Base-by-base conservation (phyloP, 1,284 basidiomycete species). In the Puccinia hordei region DNA sequence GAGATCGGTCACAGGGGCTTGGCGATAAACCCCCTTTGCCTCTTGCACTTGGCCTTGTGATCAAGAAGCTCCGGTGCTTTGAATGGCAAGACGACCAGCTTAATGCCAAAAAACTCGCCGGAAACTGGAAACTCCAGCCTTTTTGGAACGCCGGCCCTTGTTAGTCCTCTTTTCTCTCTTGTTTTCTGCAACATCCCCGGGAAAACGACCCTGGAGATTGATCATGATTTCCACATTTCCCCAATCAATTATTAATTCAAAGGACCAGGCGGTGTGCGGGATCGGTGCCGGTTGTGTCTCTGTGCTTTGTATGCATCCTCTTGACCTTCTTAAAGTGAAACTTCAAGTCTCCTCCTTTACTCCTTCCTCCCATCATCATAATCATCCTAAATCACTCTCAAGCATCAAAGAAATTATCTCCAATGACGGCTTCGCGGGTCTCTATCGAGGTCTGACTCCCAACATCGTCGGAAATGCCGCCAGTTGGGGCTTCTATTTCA, bases 401-500 rank as follows among this genome's bases (percentile, higher is more conserved):
- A 90, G 93, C 0, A 86, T 98, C 81, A 88, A 88, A 53, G 90
- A 90, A 81, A 95, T 98, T 66, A 90, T 93, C 46, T 87, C 87
- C 44, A 87, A 88, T 51, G 90, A 94, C 82, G 95, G 96, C 9
- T 92, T 90, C 90, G 89, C 87, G 82, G 96, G 95, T 0, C 88
- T 99, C 72, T 98, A 98, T 86, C 90, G 96, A 81, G 96, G 96
- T 15, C 87, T 99, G 38, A 90, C 90, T 2, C 91, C 95, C 1
- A 99, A 99, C 85, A 89, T 98, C 63, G 93, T 93, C 0, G 96
- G 97, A 24, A 98, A 98, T 83, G 94, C 95, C n/a, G 91, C 92
- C 8, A 95, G 93, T 83, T 99, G 96, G 96, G 96, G 97, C 0
- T 87, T 98, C 44, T 99, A 99, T 87, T 99, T 99, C 87, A 89